Conservation (phyloP, 441 rosid genomes). For the Croton setiger region DNA sequence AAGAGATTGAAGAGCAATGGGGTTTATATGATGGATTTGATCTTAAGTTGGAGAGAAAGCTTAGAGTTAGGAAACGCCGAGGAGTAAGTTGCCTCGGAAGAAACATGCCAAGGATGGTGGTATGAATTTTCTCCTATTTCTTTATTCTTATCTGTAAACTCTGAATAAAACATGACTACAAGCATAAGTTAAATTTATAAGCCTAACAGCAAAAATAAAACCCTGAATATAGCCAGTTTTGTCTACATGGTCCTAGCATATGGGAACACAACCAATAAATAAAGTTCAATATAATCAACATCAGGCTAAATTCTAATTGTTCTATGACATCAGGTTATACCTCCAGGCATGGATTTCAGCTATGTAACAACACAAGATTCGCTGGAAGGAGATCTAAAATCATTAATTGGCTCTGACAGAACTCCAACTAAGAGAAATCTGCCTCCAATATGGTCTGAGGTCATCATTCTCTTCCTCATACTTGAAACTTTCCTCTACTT, state of each 20-base stretch:
- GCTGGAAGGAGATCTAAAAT: slow-evolving; percentile 59
- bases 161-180: not conserved
- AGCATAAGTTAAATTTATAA: not conserved
- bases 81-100: slow-evolving; percentile 71
- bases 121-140: slow-evolving; percentile 25
- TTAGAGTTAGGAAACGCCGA: slow-evolving; percentile 55
- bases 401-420: slow-evolving; percentile 61
- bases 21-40: slow-evolving; percentile 78
- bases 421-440: slow-evolving; percentile 61
- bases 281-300: slow-evolving; percentile 3
- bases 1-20: slow-evolving; percentile 79
- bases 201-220: not conserved
- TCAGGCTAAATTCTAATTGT: slow-evolving; percentile 1
- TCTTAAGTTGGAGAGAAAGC: slow-evolving; percentile 63
- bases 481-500: not conserved
- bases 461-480: slow-evolving; percentile 23
- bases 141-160: not conserved
- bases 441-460: slow-evolving; percentile 95
- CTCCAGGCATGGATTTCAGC: slow-evolving; percentile 86
- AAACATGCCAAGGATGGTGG: slow-evolving; percentile 74
- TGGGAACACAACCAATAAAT: not conserved
- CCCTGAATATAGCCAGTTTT: not conserved
- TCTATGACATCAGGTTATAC: slow-evolving; percentile 52
- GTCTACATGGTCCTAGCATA: not conserved
- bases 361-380: slow-evolving; percentile 54